A percentile compares a stretch with the other conserved stretches of the same genome.
These are phyloP conservation scores for Hymenotorrendiella dingleyae DNA, from an alignment of 2,329 filamentous ascomycete genomes.

Conservation along the genomic window DNA sequence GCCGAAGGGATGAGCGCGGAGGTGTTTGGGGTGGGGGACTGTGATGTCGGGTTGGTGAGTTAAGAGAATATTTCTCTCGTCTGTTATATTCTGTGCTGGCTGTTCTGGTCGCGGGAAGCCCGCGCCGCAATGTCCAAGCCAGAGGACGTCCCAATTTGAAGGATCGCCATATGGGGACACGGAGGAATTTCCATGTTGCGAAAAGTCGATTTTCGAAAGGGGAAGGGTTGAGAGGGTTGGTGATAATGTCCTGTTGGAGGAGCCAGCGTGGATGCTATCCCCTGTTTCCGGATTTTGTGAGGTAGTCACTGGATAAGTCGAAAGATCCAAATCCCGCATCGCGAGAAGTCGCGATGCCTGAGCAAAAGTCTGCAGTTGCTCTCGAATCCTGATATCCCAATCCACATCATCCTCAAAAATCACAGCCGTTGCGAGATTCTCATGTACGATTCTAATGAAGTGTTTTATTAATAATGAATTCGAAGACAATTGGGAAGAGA, in stretches of 20 bases:
- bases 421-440: conserved; percentile 33
- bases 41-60: conserved; percentile 10
- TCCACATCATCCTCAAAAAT: conserved; percentile 41
- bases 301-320: not conserved
- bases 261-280: conserved; percentile 13
- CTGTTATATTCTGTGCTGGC: not conserved
- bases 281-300: conserved; percentile 20
- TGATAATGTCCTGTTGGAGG: conserved; percentile 11
- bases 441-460: conserved; percentile 14
- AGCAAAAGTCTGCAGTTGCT: conserved; percentile 13
- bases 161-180: conserved; percentile 15
- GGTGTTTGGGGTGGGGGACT: conserved; percentile 12
- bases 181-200: not conserved
- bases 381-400: conserved; percentile 34
- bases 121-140: conserved; percentile 17
- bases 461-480: conserved; percentile 35
- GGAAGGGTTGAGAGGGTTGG: conserved; percentile 7
- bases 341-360: conserved; percentile 10
- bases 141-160: conserved; percentile 15
- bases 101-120: conserved; percentile 11
- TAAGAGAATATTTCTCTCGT: conserved; percentile 9
- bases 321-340: conserved; percentile 1
- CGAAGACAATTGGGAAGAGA: conserved; percentile 38
- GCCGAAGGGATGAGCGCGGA: conserved; percentile 18
- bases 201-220: not conserved